These are phyloP conservation scores for Fulvia fulva DNA, from an alignment of 2,329 filamentous ascomycete genomes.

Conservation along the genomic window DNA sequence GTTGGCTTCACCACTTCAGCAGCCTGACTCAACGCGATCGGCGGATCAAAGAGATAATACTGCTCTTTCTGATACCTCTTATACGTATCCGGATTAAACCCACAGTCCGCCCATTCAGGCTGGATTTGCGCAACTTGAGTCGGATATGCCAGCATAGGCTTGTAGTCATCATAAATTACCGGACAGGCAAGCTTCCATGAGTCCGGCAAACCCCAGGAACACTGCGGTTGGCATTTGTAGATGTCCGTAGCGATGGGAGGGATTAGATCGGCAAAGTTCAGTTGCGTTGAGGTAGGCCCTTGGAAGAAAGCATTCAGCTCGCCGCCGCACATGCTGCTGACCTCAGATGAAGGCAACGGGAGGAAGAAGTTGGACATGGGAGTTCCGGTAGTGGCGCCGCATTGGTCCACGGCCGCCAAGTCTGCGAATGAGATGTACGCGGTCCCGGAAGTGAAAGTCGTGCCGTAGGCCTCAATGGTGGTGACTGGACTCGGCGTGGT, in stretches of 20 bases:
- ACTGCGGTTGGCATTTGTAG: conserved; percentile 5
- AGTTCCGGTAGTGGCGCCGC: conserved; percentile 6
- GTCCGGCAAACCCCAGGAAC: background rate
- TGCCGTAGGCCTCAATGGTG: conserved; percentile 11
- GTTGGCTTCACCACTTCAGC: background rate
- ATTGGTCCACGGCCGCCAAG: conserved; percentile 11
- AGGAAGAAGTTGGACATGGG: conserved; percentile 9
- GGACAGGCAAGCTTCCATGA: background rate
- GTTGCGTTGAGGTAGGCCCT: background rate
- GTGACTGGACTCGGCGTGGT: conserved; percentile 2
- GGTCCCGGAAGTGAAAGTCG: conserved; percentile 16
- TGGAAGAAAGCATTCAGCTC: background rate
- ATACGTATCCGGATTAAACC: conserved; percentile 2
- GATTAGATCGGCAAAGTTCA: conserved; percentile 8
- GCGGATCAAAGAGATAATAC: conserved; percentile 10
- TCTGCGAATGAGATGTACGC: conserved; percentile 20
- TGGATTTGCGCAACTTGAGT: conserved; percentile 3
- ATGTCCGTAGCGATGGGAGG: conserved; percentile 3
- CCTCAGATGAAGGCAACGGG: conserved; percentile 3
- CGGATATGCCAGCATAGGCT: conserved; percentile 2
- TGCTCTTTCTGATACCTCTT: background rate
- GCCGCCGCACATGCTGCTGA: conserved; percentile 7
- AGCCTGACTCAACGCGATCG: background rate
- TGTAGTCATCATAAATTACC: conserved; percentile 8
- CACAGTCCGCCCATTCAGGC: conserved; percentile 6